Evolutionary conservation across 2,329 filamentous ascomycete genomes (phyloP), one percentile per base, ranked within the genome.

Genomic region (Penicillium brasilianum): DNA sequence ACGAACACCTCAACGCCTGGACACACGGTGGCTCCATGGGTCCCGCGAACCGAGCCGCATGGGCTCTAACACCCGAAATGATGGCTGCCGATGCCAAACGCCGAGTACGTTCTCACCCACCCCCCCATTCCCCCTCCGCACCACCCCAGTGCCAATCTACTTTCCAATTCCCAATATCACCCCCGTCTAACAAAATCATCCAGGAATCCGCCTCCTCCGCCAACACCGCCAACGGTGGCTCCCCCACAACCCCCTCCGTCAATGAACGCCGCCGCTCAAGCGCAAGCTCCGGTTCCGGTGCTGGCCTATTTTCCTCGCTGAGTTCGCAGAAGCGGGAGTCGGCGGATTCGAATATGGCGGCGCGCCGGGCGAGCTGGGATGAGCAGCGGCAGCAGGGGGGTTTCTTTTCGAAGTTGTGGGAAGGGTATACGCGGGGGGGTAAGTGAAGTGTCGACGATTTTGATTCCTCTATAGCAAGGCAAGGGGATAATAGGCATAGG

Each of bases 311-410:
- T 53, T 64, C 66, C 22, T 75, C 76, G 32, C 71, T 83, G 61
- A 75, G 76, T 5, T 74, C 72, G 30, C 80, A 81, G 69, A 83
- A 83, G 64, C 76, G 81, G 11, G 76, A 77, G 41, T 74, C 71
- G 1, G 59, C 57, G 10, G 79, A 82, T 65, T 71, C 75, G 0
- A 64, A 66, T 2, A 68, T 77, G 43, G 65, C 70, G 7, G 74
- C 72, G 2, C 72, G 81, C 49, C 70, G 79, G 36, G 69, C 75
- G 22, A 81, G 78, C 61, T 83, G 78, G 71, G 74, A 73, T 54
- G 81, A 83, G n/a, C 79, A 82, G 73, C 69, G 71, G 55, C 70
- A 75, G 9, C 66, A 72, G 30, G 68, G 72, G 0, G 78, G 79
- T 0, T 71, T 80, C 51, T 71, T 80, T 37, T 70, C 72, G 2